Evolutionary conservation across 768 basidiomycete species (phyloP).

Genomic region (Imleria badia): DNA sequence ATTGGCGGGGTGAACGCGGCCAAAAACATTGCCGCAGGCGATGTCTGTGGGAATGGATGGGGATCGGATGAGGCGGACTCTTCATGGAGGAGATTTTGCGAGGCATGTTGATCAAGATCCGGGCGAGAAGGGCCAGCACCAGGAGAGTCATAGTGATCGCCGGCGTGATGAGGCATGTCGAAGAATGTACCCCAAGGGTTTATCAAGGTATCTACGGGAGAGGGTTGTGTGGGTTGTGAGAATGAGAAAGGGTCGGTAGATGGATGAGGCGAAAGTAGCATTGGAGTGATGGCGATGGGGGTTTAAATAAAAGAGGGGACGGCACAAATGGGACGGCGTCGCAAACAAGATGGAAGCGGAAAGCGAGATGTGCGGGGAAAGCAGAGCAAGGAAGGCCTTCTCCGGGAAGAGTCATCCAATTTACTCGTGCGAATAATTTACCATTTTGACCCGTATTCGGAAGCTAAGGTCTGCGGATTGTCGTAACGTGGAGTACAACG

Average conservation of each 20-base stretch:
- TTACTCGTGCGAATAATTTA: constrained; percentile 15
- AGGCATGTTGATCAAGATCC: constrained; percentile 31
- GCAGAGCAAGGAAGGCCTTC: constrained; percentile 8
- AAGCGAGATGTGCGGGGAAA: constrained; percentile 12
- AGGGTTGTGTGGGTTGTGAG: constrained; percentile 7
- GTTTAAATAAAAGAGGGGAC: constrained; percentile 2
- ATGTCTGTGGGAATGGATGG: constrained; percentile 28
- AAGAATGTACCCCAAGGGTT: constrained; percentile 12
- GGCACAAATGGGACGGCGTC: neutral
- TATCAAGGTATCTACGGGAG: constrained; percentile 5
- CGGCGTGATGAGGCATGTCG: neutral
- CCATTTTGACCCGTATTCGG: constrained; percentile 4
- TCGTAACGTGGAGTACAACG: too few relatives aligned
- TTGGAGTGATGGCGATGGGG: neutral
- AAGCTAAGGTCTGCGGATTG: neutral
- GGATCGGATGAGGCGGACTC: neutral
- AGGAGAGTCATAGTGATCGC: neutral
- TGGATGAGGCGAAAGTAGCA: constrained; percentile 1
- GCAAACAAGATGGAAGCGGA: neutral
- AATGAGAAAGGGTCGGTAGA: neutral
- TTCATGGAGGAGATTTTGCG: constrained; percentile 14
- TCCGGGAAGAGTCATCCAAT: constrained; percentile 18
- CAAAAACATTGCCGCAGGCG: constrained; percentile 76
- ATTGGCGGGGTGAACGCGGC: constrained; percentile 54
- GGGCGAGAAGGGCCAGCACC: constrained; percentile 6